Evolutionary conservation across 768 basidiomycete species (phyloP).

Genomic region (Trametes villosa): DNA sequence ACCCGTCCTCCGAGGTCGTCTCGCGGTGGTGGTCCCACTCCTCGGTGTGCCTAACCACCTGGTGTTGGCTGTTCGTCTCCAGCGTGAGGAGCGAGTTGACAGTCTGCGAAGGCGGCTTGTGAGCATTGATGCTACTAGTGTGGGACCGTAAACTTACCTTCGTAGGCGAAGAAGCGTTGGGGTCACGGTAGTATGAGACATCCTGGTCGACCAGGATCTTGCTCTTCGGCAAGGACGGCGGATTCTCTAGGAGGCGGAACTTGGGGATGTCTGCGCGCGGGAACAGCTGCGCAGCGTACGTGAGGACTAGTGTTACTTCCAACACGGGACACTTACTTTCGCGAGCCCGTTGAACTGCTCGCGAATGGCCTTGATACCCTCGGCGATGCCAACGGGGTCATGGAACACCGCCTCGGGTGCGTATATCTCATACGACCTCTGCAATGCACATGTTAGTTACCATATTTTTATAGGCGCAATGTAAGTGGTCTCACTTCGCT

Average conservation of each 20-base stretch:
- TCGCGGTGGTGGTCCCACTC: constrained; percentile 49
- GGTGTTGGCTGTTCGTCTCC: constrained; percentile 41
- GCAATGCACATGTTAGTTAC: background rate
- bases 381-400: constrained; percentile 50
- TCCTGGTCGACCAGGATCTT: constrained; percentile 52
- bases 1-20: constrained; percentile 44
- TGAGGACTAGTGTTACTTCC: background rate
- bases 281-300: constrained; percentile 39
- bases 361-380: constrained; percentile 44
- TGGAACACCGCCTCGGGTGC: constrained; percentile 47
- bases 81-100: constrained; percentile 49
- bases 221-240: constrained; percentile 40
- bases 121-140: background rate
- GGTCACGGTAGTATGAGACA: constrained; percentile 47
- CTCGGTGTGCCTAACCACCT: constrained; percentile 45
- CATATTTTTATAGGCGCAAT: background rate
- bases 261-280: constrained; percentile 46
- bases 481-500: constrained; percentile 33
- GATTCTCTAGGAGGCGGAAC: constrained; percentile 48
- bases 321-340: constrained; percentile 36
- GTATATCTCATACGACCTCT: constrained; percentile 51
- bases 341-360: constrained; percentile 49
- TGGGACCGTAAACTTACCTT: constrained; percentile 35
- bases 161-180: constrained; percentile 42
- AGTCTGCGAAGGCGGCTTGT: constrained; percentile 24